Percentiles rank a stretch among this genome's conserved stretches.
Evolutionary conservation across 1,139 yeast genomes (phyloP).

Genomic region (Nematodospora anomalae): DNA sequence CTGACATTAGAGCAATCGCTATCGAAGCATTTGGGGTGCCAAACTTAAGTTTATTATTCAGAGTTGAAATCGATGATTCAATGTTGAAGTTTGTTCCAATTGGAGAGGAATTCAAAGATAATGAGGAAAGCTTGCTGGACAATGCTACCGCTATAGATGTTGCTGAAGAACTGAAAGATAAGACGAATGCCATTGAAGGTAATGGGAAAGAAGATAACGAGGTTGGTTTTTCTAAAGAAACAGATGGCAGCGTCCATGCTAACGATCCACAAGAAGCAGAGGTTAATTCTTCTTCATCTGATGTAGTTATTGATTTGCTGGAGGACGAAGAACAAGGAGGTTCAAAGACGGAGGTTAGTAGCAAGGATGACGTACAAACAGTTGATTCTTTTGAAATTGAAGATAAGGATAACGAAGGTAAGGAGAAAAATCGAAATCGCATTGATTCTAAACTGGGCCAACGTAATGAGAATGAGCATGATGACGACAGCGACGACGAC

Average conservation of each 20-base stretch:
- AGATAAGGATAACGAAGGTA: too few relatives aligned
- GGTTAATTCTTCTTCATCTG: background rate
- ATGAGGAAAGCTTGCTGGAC: slow-evolving; percentile 1
- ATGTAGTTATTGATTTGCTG: background rate
- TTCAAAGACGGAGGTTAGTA: too few relatives aligned
- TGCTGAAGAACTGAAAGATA: background rate
- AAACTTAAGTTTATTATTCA: slow-evolving; percentile 25
- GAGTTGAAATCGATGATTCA: slow-evolving; percentile 13
- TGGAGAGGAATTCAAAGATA: background rate
- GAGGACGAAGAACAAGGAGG: slow-evolving; percentile 2
- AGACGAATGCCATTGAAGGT: slow-evolving; percentile 4
- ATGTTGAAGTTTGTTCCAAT: slow-evolving; percentile 12
- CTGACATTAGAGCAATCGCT: slow-evolving; percentile 17
- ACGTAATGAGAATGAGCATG: slow-evolving; percentile 5
- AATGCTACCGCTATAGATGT: background rate
- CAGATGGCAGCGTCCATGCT: background rate
- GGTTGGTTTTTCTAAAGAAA: slow-evolving; percentile 1
- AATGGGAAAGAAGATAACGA: slow-evolving; percentile 8
- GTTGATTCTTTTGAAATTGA: too few relatives aligned
- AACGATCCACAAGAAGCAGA: too few relatives aligned
- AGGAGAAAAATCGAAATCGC: too few relatives aligned
- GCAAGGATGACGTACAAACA: too few relatives aligned
- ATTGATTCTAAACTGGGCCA: too few relatives aligned
- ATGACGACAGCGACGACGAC: slow-evolving; percentile 2
- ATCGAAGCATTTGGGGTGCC: slow-evolving; percentile 27